A percentile compares a stretch with the other conserved stretches of the same genome.
Conservation (phyloP, 345 rosid genomes). For the Theobroma cacao region DNA sequence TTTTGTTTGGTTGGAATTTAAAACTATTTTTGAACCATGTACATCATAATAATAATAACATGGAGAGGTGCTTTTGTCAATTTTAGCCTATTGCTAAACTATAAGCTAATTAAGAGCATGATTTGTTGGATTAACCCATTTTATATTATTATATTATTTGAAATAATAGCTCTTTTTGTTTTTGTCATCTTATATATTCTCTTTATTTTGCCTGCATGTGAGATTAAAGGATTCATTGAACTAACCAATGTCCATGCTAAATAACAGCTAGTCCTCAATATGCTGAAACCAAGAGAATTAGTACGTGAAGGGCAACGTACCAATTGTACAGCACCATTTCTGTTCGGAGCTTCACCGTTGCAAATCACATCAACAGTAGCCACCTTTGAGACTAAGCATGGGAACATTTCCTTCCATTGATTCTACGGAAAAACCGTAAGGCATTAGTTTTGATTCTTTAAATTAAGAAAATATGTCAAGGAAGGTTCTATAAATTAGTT, state of each 20-base stretch:
- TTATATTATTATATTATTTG: background rate
- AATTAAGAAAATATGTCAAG: too few relatives aligned
- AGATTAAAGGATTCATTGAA: background rate
- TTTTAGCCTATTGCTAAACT: too few relatives aligned
- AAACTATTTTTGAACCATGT: too few relatives aligned
- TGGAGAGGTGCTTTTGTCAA: too few relatives aligned
- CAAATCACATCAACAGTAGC: slow-evolving; percentile 74
- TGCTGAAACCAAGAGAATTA: background rate
- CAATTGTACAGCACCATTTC: slow-evolving; percentile 80
- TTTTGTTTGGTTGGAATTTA: too few relatives aligned
- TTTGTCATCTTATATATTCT: too few relatives aligned
- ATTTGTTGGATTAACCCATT: too few relatives aligned
- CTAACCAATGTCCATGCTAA: background rate
- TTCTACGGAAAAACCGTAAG: slow-evolving; percentile 35
- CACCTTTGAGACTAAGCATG: slow-evolving; percentile 88
- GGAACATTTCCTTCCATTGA: slow-evolving; percentile 97
- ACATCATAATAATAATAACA: too few relatives aligned
- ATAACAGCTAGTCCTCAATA: background rate
- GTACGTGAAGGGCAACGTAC: slow-evolving; percentile 36
- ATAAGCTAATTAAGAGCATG: too few relatives aligned
- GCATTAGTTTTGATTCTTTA: background rate
- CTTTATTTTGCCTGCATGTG: background rate
- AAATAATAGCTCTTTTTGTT: too few relatives aligned
- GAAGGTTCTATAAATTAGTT: too few relatives aligned
- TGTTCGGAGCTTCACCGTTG: slow-evolving; percentile 73